These are phyloP conservation scores for Sanghuangporus sanghuang DNA, from an alignment of 1,284 basidiomycete species.

Conservation along the genomic window DNA sequence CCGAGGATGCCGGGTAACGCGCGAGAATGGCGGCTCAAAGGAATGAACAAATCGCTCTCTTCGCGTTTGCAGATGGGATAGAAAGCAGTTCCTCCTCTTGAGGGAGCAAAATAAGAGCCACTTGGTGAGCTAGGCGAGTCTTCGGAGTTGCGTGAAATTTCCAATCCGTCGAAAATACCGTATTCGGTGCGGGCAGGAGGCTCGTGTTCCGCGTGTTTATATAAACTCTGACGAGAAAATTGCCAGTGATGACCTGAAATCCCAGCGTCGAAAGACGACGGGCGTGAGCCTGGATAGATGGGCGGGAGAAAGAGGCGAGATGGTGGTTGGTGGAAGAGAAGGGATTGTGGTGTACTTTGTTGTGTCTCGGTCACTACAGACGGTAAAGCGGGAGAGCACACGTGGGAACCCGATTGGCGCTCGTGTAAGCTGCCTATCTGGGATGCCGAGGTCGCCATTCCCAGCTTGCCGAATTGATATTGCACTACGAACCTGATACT, in stretches of 20 bases:
- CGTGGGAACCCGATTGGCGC: neutral
- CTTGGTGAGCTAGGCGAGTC: neutral
- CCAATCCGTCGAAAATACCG: neutral
- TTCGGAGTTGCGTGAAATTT: neutral
- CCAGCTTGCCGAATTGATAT: neutral
- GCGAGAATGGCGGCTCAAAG: conserved; percentile 1
- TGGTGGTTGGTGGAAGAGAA: neutral
- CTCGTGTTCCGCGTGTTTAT: neutral
- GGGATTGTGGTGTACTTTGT: neutral
- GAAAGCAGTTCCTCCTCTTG: neutral
- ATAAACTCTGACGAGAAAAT: neutral
- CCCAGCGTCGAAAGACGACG: neutral
- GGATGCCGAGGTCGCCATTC: neutral
- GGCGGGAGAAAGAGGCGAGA: neutral
- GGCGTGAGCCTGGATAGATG: neutral
- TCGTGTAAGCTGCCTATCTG: neutral
- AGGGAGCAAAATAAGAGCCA: neutral
- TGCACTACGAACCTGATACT: neutral
- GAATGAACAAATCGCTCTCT: neutral
- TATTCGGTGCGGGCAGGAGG: neutral
- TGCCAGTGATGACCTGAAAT: neutral
- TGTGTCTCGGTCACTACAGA: neutral
- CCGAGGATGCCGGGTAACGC: neutral
- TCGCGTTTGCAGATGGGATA: neutral
- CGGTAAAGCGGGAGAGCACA: neutral